Conservation (phyloP, 1,284 basidiomycete species). For the Heterobasidion occidentale region DNA sequence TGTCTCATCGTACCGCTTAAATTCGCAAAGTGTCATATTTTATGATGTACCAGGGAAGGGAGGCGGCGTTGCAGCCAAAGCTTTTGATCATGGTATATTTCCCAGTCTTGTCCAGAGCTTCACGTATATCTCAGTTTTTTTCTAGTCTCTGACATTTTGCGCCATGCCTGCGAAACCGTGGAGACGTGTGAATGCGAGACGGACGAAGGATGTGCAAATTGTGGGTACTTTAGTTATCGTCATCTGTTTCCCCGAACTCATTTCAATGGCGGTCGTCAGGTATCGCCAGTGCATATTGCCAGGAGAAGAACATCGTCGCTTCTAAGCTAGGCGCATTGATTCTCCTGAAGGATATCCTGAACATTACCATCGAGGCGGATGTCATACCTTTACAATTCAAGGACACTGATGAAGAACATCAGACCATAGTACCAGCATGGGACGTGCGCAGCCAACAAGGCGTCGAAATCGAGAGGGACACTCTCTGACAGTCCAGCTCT, state of each 20-base stretch:
- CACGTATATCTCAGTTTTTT: too few species aligned
- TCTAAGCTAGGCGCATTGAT: slow-evolving; percentile 71
- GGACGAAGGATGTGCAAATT: slow-evolving; percentile 61
- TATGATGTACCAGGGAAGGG: slow-evolving; percentile 72
- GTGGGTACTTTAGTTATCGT: slow-evolving; percentile 33
- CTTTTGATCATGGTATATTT: slow-evolving; percentile 71
- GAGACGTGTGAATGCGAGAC: slow-evolving; percentile 61
- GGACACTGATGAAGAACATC: slow-evolving; percentile 18
- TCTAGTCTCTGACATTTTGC: slow-evolving; percentile 53
- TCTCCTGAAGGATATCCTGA: slow-evolving; percentile 55
- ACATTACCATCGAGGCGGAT: slow-evolving; percentile 41
- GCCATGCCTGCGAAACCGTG: slow-evolving; percentile 56
- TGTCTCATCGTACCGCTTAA: not conserved
- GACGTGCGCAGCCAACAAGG: slow-evolving; percentile 39
- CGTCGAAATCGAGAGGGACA: slow-evolving; percentile 38
- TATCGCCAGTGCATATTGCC: slow-evolving; percentile 54
- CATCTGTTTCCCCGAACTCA: not conserved
- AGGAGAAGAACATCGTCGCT: slow-evolving; percentile 56
- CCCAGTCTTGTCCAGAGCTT: not conserved
- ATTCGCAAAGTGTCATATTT: slow-evolving; percentile 60
- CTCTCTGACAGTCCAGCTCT: not conserved
- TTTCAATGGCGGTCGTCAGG: slow-evolving; percentile 31
- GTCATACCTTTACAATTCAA: slow-evolving; percentile 25
- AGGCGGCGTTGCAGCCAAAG: slow-evolving; percentile 69
- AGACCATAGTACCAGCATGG: slow-evolving; percentile 50